Base-by-base conservation (phyloP, 495 filamentous ascomycete genomes). In the Xylaria scruposa region DNA sequence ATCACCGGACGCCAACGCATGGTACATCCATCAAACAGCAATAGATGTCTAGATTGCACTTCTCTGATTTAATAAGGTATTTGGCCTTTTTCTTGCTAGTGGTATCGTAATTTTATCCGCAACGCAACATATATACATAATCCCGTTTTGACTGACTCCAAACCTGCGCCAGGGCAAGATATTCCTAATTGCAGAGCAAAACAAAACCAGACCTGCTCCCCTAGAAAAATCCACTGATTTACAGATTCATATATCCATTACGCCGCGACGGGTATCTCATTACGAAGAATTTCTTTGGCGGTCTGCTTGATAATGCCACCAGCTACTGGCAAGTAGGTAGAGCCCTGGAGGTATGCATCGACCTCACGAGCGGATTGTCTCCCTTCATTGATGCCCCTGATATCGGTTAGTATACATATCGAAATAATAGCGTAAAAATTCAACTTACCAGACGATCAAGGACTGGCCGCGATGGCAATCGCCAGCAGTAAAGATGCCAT, bases 301-400 rank as follows among this genome's bases (percentile, higher is more conserved):
- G 90, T 90, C 31, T 90, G 89, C 84, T 93, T 96, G 63, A 98
- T 89, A 74, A 99, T 98, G 77, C 96, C 96, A 74, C 96, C 96
- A 13, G 95, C 97, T 70, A 97, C 93, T 10, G 96, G 97, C 33
- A 99, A 88, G 75, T 87, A 87, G 56, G 94, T 95, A 76, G 89
- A 91, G 70, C 90, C 87, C 82, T 91, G 92, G 66, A 99, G 92
- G 86, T 90, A 97, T 62, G 93, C 80, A 79, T 99, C 96, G 63
- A 98, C 93, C 81, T 99, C 95, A 69, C 97, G 93, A 77, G 96
- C 96, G 62, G 91, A 91, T 83, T 94, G 92, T 74, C 96, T 92
- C 78, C 96, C 96, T 86, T 99, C 96, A 79, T 99, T 99, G 87
- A 99, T 99, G 82, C 95, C 96, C 93, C 92, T 94, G 70, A n/a